Evolutionary conservation across 257 asterid species (phyloP).

Genomic region (Striga asiatica): DNA sequence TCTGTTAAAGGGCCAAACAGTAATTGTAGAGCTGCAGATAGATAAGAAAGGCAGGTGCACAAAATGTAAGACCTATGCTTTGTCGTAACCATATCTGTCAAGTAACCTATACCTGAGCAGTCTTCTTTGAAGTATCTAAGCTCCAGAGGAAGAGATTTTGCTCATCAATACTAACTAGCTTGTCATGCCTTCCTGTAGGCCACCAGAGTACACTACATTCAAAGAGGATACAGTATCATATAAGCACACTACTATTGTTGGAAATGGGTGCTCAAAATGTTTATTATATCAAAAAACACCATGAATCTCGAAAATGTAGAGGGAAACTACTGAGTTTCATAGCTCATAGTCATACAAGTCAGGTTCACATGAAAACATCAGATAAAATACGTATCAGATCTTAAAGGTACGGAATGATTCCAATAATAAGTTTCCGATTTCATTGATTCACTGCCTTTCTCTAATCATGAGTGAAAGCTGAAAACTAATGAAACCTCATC

Average conservation of each 20-base stretch:
- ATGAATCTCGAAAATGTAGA: background rate
- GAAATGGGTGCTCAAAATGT: background rate
- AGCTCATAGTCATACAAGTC: background rate
- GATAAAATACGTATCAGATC: background rate
- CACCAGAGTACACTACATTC: slow-evolving; percentile 77
- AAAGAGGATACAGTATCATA: slow-evolving; percentile 20
- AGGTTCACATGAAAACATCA: slow-evolving; percentile 3
- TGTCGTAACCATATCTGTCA: slow-evolving; percentile 8
- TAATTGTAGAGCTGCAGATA: background rate
- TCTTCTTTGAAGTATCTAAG: slow-evolving; percentile 76
- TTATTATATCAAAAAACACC: background rate
- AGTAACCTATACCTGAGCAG: slow-evolving; percentile 75
- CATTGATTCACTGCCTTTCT: background rate
- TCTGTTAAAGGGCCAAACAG: too few relatives aligned
- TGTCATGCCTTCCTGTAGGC: slow-evolving; percentile 97
- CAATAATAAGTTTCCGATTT: background rate
- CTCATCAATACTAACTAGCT: slow-evolving; percentile 77
- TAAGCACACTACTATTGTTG: slow-evolving; percentile 13
- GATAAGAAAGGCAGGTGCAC: background rate
- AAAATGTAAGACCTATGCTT: background rate
- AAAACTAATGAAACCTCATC: background rate
- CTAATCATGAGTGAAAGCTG: background rate
- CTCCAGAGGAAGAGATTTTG: slow-evolving; percentile 81
- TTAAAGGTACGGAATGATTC: background rate
- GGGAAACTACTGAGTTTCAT: slow-evolving; percentile 1